phyloP scores from a whole-genome alignment of 352 stramenopile genomes.

The Phytopythium montanum region DNA sequence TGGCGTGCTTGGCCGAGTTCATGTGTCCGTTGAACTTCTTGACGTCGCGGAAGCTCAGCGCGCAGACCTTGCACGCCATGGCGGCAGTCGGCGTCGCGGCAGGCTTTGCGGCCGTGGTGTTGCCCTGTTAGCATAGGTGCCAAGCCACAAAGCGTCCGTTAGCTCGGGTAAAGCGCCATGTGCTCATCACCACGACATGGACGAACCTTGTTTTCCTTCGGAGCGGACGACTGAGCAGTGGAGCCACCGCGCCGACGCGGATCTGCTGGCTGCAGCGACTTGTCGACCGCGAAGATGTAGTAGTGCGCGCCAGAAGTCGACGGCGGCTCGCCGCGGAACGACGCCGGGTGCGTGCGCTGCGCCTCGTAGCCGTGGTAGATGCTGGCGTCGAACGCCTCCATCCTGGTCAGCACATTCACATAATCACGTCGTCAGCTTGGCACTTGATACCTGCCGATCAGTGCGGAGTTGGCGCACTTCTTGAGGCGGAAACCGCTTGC shows the following conservation, averaged over 20 bases:
- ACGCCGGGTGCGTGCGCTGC: constrained; percentile 70
- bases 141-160: background rate
- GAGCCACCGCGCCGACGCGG: constrained; percentile 9
- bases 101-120: constrained; percentile 4
- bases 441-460: background rate
- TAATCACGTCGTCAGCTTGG: background rate
- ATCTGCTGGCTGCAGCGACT: constrained; percentile 23
- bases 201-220: background rate
- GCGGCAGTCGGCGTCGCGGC: background rate
- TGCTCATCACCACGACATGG: background rate
- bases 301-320: constrained; percentile 65
- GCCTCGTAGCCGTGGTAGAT: constrained; percentile 76
- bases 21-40: constrained; percentile 88
- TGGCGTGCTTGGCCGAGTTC: constrained; percentile 83
- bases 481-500: constrained; percentile 65
- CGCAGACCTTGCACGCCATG: constrained; percentile 55
- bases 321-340: constrained; percentile 68
- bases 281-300: constrained; percentile 61
- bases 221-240: background rate
- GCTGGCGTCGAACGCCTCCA: constrained; percentile 57
- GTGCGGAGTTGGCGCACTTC: constrained; percentile 24
- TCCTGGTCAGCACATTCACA: constrained; percentile 29
- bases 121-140: constrained; percentile 4
- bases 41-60: constrained; percentile 46
- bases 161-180: background rate